Evolutionary conservation across 2,329 filamentous ascomycete species (phyloP), one percentile per base, ranked within the genome.

Genomic region (Aspergillus fumigatus): DNA sequence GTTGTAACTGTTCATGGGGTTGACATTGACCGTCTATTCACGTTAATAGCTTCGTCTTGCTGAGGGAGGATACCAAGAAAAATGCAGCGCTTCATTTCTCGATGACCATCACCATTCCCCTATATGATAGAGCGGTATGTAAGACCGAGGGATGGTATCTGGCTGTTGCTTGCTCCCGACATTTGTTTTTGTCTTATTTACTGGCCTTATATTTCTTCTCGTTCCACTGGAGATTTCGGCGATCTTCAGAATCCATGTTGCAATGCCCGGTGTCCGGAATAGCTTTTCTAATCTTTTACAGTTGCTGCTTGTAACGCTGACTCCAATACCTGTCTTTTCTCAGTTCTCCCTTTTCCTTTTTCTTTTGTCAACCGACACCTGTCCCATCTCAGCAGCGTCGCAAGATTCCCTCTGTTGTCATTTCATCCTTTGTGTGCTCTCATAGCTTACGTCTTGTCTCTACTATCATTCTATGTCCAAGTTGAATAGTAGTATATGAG

Each of bases 11-110:
- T 69, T 66, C 67, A 69, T 70, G 70, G 69, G 67, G 69, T 63
- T 72, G 71, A 72, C 71, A 72, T 71, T 70, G 69, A 72, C 69
- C 66, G 66, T 68, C 59, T 72, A 70, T 71, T 72, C 69, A 72
- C 69, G 68, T 72, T 73, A 71, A 73, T 73, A 71, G 67, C 67
- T 71, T 72, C 67, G 69, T 65, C 62, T 64, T 62, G 63, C 56
- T 35, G 56, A 62, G 59, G 55, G 55, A 56, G 60, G 60, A 56
- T 23, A 23, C 60, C 62, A 62, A 64, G 66, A 65, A 65, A 68
- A 69, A 67, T 68, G 65, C 67, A 67, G 66, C 62, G 61, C 59
- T 67, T 57, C 59, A 59, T 63, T 62, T 56, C 59, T 65, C 60
- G 62, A 68, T 64, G 56, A 66, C 61, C 64, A 62, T 56, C 57